Evolutionary conservation across 805 yeast genomes (phyloP), one percentile per base, ranked within the genome.

Genomic region (Zygoascus biomembranicola): DNA sequence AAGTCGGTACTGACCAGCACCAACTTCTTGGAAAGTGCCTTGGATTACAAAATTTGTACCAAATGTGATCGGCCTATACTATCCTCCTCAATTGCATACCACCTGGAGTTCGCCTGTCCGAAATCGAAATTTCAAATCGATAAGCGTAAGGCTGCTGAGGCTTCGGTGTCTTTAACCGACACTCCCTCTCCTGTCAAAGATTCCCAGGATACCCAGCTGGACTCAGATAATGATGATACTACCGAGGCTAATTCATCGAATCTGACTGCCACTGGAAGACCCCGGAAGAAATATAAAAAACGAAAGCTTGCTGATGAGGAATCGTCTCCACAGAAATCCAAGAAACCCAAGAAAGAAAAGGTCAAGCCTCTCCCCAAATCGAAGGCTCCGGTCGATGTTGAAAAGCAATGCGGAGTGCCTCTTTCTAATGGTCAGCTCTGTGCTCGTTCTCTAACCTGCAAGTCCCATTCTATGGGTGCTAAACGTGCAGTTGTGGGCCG

Each of bases 381-480:
- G 54, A 79, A 87, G 69, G 85, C 90, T 26, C 90, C 96, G 3
- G 90, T 90, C 23, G 95, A 90, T 67, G 95, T 90, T 48, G 95
- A 90, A 64, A 81, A 80, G 59, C 98, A 94, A 70, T 94, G 99
- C 75, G 99, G 99, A 68, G 98, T 94, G 11, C 86, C 88, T 6
- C 72, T 94, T 56, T 90, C 96, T 0, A 86, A 85, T 59, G 98
- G 97, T n/a, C 96, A 95, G 0, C 85, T 82, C 61, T 94, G 99
- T 75, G 97, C 97, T 4, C 77, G 99, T 50, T 90, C 97, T 0
- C 74, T 94, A 56, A 94, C 99, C 0, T 94, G 99, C 76, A 94
- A 94, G 66, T 90, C 97, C 0, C 99, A 94, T 69, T 88, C 98
- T 1, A 90, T 94, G 97, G 97, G 97, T 35, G 96, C 97, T 28